Evolutionary conservation across 75 land plant species (phyloP).

Genomic region (Pseudotsuga menziesii): DNA sequence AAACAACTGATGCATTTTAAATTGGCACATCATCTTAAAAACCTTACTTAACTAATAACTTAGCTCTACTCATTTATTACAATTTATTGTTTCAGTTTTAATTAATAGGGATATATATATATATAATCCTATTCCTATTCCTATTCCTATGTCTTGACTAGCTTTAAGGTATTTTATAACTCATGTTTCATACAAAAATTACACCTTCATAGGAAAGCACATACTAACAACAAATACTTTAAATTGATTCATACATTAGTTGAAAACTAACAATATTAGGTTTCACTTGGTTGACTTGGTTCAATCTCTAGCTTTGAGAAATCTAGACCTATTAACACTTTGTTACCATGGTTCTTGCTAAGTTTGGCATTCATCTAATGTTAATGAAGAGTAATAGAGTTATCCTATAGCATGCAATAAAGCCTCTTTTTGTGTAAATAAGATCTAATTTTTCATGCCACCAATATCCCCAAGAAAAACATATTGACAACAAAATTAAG

Average conservation of each 20-base stretch:
- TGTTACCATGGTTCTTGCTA: background rate
- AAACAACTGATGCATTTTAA: no score
- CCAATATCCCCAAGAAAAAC: background rate
- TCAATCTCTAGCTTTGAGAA: slow-evolving; percentile 8
- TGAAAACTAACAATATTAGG: slow-evolving; percentile 17
- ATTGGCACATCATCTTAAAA: no score
- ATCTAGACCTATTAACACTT: background rate
- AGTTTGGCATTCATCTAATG: background rate
- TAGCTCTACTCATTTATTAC: no score
- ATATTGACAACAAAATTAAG: slow-evolving; percentile 22
- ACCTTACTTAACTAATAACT: no score
- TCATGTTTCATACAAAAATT: slow-evolving; percentile 9
- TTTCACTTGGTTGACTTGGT: background rate
- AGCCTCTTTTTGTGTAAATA: background rate
- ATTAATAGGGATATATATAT: no score
- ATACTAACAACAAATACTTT: no score
- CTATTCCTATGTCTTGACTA: background rate
- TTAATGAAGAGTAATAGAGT: slow-evolving; percentile 28
- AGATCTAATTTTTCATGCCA: background rate
- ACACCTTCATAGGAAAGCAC: slow-evolving; percentile 1
- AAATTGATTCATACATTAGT: background rate
- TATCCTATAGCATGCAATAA: slow-evolving; percentile 7
- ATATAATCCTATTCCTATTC: no score
- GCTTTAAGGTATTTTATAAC: slow-evolving; percentile 7
- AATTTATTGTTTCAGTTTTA: no score